Base-by-base conservation (phyloP, 495 filamentous ascomycete genomes). In the Penicillium pulvis region DNA sequence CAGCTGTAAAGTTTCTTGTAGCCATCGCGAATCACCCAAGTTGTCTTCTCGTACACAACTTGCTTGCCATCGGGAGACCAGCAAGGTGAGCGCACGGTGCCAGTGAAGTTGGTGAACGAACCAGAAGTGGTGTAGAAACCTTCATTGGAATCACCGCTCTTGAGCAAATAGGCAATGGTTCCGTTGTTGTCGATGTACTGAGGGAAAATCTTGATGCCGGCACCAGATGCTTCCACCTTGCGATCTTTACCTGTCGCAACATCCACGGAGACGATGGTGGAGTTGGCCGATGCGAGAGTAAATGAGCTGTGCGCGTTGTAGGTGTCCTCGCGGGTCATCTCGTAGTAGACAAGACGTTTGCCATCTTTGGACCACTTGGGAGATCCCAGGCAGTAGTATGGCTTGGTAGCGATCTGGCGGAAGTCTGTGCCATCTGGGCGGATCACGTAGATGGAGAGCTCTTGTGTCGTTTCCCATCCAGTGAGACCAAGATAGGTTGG, bases 401-500 rank as follows among this genome's bases (percentile, higher is more conserved):
- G 23, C 52, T 59, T 64, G 1, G 57, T 41, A 7, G 33, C 52
- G 1, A 71, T 48, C 24, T 56, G 53, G 9, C 67, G 66, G 28
- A 73, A 69, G 39, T 62, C 66, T 16, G 65, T 63, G 0, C 71
- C 71, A 48, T 73, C 57, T 5, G 61, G 63, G 2, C 66, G 61
- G 30, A 70, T 65, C 2, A 60, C 63, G 36, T 73, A 73, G 10
- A 73, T 66, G 2, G 61, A 60, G 1, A 73, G 58, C 41, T 68
- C 65, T 51, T 73, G 71, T 6, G 68, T 73, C 49, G 70, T 67
- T 19, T 73, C 71, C 71, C 71, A 73, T 1, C 69, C 69, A 2
- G 54, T 49, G 2, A 56, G 30, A 3, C 66, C 68, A 30, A 57
- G 55, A 51, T 55, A 70, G 0, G 52, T 63, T 1, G 26, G 33